Conservation (phyloP, 2,329 filamentous ascomycete genomes). For the Ophioceras dolichostomum region DNA sequence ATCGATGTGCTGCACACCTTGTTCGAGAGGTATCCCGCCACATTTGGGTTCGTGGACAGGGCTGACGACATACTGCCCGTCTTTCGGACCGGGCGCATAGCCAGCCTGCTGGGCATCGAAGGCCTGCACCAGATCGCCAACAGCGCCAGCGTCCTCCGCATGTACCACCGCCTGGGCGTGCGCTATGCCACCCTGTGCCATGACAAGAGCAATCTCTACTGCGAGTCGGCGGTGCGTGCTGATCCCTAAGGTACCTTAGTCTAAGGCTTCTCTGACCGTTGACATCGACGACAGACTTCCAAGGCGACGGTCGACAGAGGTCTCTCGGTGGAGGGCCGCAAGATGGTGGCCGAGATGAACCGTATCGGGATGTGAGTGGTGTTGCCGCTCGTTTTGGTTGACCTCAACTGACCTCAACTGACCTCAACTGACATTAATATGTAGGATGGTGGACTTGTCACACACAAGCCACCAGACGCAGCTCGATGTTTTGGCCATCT, state of each 20-base stretch:
- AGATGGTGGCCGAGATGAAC: constrained; percentile 18
- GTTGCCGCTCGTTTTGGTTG: too few species aligned
- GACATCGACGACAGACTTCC: constrained; percentile 15
- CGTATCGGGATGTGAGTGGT: constrained; percentile 14
- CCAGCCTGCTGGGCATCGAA: constrained; percentile 64
- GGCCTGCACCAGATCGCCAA: constrained; percentile 93
- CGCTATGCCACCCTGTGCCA: constrained; percentile 87
- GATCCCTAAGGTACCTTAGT: too few species aligned
- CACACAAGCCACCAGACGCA: constrained; percentile 15
- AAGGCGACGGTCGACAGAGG: constrained; percentile 1
- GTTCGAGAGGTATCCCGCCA: constrained; percentile 47
- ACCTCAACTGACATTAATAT: too few species aligned
- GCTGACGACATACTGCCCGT: constrained; percentile 48
- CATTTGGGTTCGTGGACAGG: constrained; percentile 53
- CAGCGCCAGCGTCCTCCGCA: constrained; percentile 59
- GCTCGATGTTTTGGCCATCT: constrained; percentile 11
- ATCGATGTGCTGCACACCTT: constrained; percentile 62
- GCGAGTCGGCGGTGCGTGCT: too few species aligned
- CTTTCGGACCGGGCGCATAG: constrained; percentile 33
- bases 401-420: too few species aligned
- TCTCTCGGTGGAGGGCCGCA: background rate
- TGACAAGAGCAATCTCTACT: background rate
- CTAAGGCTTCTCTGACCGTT: background rate
- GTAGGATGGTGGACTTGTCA: constrained; percentile 18
- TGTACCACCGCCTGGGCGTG: constrained; percentile 67